Evolutionary conservation across 805 yeast genomes (phyloP), one percentile per base, ranked within the genome.

Genomic region (Starmerella ratchasimensis): DNA sequence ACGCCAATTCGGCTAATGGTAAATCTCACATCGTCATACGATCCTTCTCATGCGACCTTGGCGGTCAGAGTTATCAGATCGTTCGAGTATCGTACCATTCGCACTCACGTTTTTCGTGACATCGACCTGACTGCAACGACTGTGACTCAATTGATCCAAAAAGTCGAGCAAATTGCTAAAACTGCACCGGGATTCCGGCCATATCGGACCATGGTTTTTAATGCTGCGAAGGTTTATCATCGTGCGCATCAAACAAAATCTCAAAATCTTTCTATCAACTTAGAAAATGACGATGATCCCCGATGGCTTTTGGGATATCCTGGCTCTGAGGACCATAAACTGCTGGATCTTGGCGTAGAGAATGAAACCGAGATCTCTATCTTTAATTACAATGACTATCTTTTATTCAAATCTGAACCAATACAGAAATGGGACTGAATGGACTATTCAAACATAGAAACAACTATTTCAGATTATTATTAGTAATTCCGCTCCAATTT

Each of bases 171-270:
- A 21, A 58, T 59, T 21, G 67, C 72, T 31, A 55, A 64, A 28
- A 69, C 77, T 4, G 67, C 72, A 11, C 83, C 90, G 5, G 74
- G 72, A 0, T 71, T 76, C 42, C 68, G 95, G 51, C 94, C 97
- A 2, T 86, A 74, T 58, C 68, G 96, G 52, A 80, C 68, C 43
- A 80, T 81, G 8, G 64, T 48, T 5, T 50, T 52, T 34, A 80
- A 88, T 53, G 65, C 86, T 0, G 56, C 88, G 39, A 90, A 90
- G 58, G 68, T 90, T 5, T 90, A 90, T 60, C 80, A 94, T 21
- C 84, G 83, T 54, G 97, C 98, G 0, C 97, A 88, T 57, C 90
- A 93, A 10, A 71, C 94, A 22, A 90, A 90, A 60, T 81, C 95
- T 2, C 79, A 84, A 73, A 84, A 90, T 54, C 65, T 90, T 47